A percentile compares a stretch with the other conserved stretches of the same genome.
Conservation (phyloP, 129 eudicot genomes). For the Helianthus annuus region DNA sequence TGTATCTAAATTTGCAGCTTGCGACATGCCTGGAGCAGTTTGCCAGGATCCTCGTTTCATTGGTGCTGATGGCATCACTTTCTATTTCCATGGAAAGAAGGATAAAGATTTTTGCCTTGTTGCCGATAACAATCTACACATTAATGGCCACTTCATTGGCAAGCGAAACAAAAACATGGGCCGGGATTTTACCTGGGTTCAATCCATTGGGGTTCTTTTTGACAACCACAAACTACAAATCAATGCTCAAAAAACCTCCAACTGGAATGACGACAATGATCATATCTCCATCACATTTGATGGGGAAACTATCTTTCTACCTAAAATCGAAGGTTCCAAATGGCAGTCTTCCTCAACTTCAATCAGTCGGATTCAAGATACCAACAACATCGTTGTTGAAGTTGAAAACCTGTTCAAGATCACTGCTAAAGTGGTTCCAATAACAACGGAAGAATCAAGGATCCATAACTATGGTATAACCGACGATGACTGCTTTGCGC, state of each 20-base stretch:
- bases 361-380: slow-evolving; percentile 44
- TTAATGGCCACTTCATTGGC: slow-evolving; percentile 77
- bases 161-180: slow-evolving; percentile 57
- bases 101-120: slow-evolving; percentile 73
- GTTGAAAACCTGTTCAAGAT: slow-evolving; percentile 55
- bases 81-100: slow-evolving; percentile 79
- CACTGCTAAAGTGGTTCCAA: slow-evolving; percentile 68
- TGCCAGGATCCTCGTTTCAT: slow-evolving; percentile 87
- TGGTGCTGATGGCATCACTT: slow-evolving; percentile 81
- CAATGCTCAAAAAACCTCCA: slow-evolving; percentile 54
- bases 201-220: slow-evolving; percentile 65
- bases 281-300: slow-evolving; percentile 46
- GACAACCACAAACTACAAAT: slow-evolving; percentile 50
- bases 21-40: slow-evolving; percentile 75
- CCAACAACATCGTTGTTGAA: slow-evolving; percentile 48
- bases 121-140: slow-evolving; percentile 62
- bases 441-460: slow-evolving; percentile 55
- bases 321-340: slow-evolving; percentile 43
- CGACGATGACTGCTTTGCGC: slow-evolving; percentile 67
- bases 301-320: slow-evolving; percentile 36
- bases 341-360: slow-evolving; percentile 43
- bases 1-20: slow-evolving; percentile 40
- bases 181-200: slow-evolving; percentile 88
- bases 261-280: slow-evolving; percentile 63
- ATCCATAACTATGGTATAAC: slow-evolving; percentile 62